phyloP scores from a whole-genome alignment of 306 rosid genomes.

The Leucaena leucocephala region DNA sequence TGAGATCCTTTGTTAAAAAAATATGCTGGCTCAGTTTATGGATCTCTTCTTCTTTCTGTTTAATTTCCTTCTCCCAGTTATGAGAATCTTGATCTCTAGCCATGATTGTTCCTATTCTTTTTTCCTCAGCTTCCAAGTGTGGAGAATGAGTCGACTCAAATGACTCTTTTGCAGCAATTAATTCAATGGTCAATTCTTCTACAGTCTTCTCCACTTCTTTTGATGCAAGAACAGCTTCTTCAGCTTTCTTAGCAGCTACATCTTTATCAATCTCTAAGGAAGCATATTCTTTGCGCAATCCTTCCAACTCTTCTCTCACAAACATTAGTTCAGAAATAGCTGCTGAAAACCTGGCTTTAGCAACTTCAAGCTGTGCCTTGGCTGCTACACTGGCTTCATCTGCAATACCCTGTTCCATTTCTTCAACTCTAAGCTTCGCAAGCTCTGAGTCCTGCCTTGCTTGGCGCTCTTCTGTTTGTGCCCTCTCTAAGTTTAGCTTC shows the following conservation, averaged over 20 bases:
- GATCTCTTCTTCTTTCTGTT: slow-evolving; percentile 71
- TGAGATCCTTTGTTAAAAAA: slow-evolving; percentile 67
- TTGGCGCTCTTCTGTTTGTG: slow-evolving; percentile 89
- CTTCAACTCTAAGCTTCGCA: slow-evolving; percentile 94
- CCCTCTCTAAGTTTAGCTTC: slow-evolving; percentile 91
- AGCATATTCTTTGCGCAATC: slow-evolving; percentile 66
- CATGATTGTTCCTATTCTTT: slow-evolving; percentile 85
- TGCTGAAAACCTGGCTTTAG: slow-evolving; percentile 78
- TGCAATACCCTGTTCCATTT: slow-evolving; percentile 97
- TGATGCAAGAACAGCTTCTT: slow-evolving; percentile 68
- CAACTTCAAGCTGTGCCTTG: slow-evolving; percentile 97
- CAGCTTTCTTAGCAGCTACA: slow-evolving; percentile 65
- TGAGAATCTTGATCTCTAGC: slow-evolving; percentile 92
- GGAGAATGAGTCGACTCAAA: slow-evolving; percentile 86
- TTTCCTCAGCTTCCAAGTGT: slow-evolving; percentile 97
- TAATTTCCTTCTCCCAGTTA: slow-evolving; percentile 82
- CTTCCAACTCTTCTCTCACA: slow-evolving; percentile 70
- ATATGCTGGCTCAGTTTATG: slow-evolving; percentile 72
- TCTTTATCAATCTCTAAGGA: slow-evolving; percentile 73
- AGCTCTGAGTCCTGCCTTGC: slow-evolving; percentile 97
- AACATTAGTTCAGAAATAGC: slow-evolving; percentile 73
- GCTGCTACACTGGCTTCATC: slow-evolving; percentile 93
- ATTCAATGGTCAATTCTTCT: slow-evolving; percentile 89
- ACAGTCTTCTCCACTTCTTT: slow-evolving; percentile 87
- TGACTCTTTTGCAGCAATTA: slow-evolving; percentile 78